These are phyloP conservation scores for Paramecium caudatum DNA, from an alignment of 73 alveolate species.

Conservation along the genomic window DNA sequence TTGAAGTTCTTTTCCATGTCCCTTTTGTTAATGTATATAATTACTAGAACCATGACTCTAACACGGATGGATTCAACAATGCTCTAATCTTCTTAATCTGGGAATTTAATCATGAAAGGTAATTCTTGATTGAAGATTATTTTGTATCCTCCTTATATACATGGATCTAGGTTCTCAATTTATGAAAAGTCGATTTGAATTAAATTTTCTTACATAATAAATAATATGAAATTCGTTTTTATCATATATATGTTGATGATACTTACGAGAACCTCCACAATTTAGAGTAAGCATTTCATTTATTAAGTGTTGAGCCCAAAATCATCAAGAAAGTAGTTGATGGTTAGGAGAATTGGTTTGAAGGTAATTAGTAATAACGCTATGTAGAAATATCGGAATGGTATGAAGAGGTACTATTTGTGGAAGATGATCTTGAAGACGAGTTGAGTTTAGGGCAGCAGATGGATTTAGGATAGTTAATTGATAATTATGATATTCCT, in stretches of 20 bases:
- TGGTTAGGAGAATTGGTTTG: conserved; percentile 32
- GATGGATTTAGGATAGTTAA: neutral
- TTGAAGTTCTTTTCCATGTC: conserved; percentile 52
- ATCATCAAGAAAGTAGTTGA: conserved; percentile 19
- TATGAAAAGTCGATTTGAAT: conserved; percentile 57
- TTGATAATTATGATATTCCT: conserved; percentile 51
- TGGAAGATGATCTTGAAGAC: neutral
- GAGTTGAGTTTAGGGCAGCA: conserved; percentile 10
- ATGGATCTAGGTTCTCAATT: conserved; percentile 52
- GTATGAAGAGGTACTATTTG: neutral
- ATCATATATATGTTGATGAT: neutral
- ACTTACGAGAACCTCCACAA: neutral
- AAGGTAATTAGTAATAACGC: conserved; percentile 8
- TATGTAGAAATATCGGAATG: neutral
- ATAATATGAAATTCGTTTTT: conserved; percentile 36
- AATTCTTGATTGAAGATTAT: conserved; percentile 54
- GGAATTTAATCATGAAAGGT: conserved; percentile 49
- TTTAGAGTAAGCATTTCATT: neutral
- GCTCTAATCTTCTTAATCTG: conserved; percentile 48
- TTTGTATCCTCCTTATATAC: conserved; percentile 57
- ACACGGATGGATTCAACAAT: conserved; percentile 34
- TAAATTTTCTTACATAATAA: conserved; percentile 61
- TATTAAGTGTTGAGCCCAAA: conserved; percentile 43
- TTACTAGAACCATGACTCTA: conserved; percentile 56
- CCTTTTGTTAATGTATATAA: neutral